Evolutionary conservation across 345 rosid genomes (phyloP).

Genomic region (Linum usitatissimum): DNA sequence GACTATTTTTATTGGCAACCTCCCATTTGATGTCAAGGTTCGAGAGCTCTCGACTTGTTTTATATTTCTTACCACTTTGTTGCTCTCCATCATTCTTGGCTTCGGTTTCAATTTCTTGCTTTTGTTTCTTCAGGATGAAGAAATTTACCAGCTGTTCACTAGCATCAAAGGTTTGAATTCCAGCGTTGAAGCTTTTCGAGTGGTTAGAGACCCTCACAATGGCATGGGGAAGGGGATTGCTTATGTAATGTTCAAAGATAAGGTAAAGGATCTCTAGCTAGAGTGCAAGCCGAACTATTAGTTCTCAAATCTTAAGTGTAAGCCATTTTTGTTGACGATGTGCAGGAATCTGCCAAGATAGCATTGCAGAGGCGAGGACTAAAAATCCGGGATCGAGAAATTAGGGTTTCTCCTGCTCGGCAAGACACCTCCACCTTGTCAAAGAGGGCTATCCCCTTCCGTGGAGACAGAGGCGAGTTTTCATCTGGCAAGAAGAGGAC

Average conservation of each 20-base stretch:
- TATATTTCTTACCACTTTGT: not conserved
- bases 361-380: conserved; percentile 46
- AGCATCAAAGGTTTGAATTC: conserved; percentile 45
- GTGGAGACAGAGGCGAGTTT: conserved; percentile 21
- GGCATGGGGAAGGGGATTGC: conserved; percentile 95
- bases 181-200: conserved; percentile 82
- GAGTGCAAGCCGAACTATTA: not conserved
- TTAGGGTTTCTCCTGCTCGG: conserved; percentile 51
- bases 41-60: not conserved
- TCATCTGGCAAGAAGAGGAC: conserved; percentile 32
- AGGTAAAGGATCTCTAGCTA: conserved; percentile 34
- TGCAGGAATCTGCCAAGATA: conserved; percentile 70
- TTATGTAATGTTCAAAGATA: conserved; percentile 73
- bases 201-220: conserved; percentile 68
- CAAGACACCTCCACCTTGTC: conserved; percentile 54
- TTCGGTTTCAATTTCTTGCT: not conserved
- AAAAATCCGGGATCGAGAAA: conserved; percentile 70
- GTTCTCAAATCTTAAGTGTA: not conserved
- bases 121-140: conserved; percentile 59
- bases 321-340: not conserved
- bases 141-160: conserved; percentile 70
- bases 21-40: conserved; percentile 97
- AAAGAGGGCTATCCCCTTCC: conserved; percentile 44
- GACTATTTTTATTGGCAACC: conserved; percentile 85
- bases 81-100: not conserved